phyloP scores from a whole-genome alignment of 2,329 filamentous ascomycete genomes.

The Colletotrichum siamense region DNA sequence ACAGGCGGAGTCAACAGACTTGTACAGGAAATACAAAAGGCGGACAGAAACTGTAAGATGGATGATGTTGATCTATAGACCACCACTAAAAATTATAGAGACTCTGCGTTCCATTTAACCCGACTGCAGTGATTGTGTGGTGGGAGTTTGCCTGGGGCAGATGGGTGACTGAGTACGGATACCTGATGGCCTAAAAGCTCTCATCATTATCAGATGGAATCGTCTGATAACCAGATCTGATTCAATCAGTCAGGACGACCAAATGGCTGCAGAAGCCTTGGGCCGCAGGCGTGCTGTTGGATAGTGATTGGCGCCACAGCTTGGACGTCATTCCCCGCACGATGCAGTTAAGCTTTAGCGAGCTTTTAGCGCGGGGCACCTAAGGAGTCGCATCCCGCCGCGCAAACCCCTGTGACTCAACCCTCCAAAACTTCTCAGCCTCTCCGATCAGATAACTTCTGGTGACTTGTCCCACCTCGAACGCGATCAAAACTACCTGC shows the following conservation, averaged over 20 bases:
- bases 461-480: not conserved
- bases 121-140: not conserved
- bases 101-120: not conserved
- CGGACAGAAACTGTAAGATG: not conserved
- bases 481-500: not conserved
- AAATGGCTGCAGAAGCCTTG: not conserved
- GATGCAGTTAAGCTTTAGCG: constrained; percentile 22
- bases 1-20: not conserved
- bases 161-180: not conserved
- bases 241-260: not conserved
- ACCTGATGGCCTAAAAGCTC: not conserved
- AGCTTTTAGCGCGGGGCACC: constrained; percentile 23
- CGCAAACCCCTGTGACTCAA: constrained; percentile 23
- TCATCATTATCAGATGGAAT: not conserved
- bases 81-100: not conserved
- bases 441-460: not conserved
- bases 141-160: not conserved
- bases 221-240: not conserved
- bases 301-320: constrained; percentile 3
- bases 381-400: constrained; percentile 18
- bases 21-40: not conserved
- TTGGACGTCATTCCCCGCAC: constrained; percentile 20
- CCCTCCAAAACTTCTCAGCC: constrained; percentile 21
- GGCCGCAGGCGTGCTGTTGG: not conserved
- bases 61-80: not conserved